Evolutionary conservation across 2,329 filamentous ascomycete genomes (phyloP).

Genomic region (Ceratocystis diversiconidia): DNA sequence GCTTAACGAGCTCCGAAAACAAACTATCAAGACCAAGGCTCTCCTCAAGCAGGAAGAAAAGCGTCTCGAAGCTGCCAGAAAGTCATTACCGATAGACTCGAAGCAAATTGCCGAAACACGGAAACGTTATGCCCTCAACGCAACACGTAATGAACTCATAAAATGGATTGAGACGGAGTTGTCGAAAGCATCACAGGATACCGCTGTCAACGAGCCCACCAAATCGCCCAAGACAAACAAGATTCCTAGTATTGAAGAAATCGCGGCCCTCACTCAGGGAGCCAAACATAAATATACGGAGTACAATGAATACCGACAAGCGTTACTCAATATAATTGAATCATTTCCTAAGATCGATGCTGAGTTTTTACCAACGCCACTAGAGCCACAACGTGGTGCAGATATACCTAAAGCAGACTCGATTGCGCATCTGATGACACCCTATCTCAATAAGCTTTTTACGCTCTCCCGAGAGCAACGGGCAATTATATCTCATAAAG

Average conservation of each 20-base stretch:
- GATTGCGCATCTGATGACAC: conserved; percentile 35
- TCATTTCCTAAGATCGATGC: conserved; percentile 12
- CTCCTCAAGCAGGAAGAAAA: conserved; percentile 42
- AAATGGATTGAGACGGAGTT: conserved; percentile 52
- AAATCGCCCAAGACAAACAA: conserved; percentile 12
- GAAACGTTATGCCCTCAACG: conserved; percentile 39
- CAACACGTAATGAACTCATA: conserved; percentile 46
- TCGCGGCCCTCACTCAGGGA: conserved; percentile 21
- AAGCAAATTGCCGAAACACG: conserved; percentile 22
- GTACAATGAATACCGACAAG: conserved; percentile 38
- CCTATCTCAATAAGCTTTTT: conserved; percentile 42
- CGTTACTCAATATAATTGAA: conserved; percentile 24
- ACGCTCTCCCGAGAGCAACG: conserved; percentile 43
- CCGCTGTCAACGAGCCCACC: background rate
- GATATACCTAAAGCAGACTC: conserved; percentile 19
- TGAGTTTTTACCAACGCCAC: conserved; percentile 10
- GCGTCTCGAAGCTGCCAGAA: conserved; percentile 35
- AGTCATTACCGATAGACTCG: conserved; percentile 25
- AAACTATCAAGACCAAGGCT: conserved; percentile 43
- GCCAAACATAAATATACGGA: conserved; percentile 41
- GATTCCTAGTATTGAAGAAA: conserved; percentile 14
- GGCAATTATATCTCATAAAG: conserved; percentile 41
- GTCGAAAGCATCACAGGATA: conserved; percentile 14
- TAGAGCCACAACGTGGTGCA: background rate
- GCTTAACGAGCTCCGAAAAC: conserved; percentile 34